Evolutionary conservation across 1,139 yeast species (phyloP), one percentile per base, ranked within the genome.

Genomic region (Scheffersomyces quercinus): DNA sequence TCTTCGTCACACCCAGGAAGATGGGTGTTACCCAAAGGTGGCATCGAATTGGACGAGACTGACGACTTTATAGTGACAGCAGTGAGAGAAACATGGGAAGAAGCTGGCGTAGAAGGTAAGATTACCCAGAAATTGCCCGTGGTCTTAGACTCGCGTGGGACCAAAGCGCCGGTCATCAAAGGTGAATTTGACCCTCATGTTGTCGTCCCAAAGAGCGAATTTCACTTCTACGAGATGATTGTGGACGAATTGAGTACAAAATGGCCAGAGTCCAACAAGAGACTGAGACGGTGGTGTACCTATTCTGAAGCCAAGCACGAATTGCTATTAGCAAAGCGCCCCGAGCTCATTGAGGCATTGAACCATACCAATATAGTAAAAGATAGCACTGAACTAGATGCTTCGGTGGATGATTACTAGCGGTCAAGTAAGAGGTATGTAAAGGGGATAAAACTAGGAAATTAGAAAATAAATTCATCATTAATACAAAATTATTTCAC

Each of bases 1-100:
- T 86, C 97, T 0, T 74, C 85, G 15, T 82, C 83, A 12, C 82
- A 82, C 47, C 74, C 73, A 30, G 77, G 79, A 44, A 77, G 76
- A 54, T 90, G 96, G 96, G 88, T 95, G 11, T 66, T 93, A 9
- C 99, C 99, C 3, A 95, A 93, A 59, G 99, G 99, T 29, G 99
- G 99, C 0, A 83, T 91, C 42, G 99, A 93, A 63, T 60, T 64
- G 35, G 99, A 93, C 62, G 99, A 93, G 59, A 71, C 78, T 2
- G 82, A 81, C 35, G 78, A 75, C 54, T 72, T 51, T 43, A 64
- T 65, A 12, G 65, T 67, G 8, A 70, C 88, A 6, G 98, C 98
- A 0, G 70, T 77, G 12, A 71, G 99, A 46, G 99, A 93, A 62
- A 88, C 96, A 0, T 93, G 99, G 99, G 99, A 93, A 64, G 99